Evolutionary conservation across 2,329 filamentous ascomycete genomes (phyloP).

Genomic region (Sclerotinia subarctica): DNA sequence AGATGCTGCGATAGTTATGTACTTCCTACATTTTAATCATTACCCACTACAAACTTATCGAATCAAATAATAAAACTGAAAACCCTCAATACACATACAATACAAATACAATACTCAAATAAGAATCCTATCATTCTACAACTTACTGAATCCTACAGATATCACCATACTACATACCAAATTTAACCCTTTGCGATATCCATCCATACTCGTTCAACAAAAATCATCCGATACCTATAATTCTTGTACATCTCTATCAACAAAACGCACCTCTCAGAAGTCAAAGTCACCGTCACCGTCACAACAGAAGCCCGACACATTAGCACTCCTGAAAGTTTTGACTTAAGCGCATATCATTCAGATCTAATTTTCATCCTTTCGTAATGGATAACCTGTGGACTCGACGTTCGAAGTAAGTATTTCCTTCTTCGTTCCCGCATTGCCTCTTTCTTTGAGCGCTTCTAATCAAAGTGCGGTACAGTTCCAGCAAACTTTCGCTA

Average conservation of each 20-base stretch:
- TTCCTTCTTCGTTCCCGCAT: slow-evolving; percentile 17
- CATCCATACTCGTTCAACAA: slow-evolving; percentile 3
- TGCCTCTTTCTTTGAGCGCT: slow-evolving; percentile 17
- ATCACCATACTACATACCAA: too few species aligned
- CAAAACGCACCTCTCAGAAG: slow-evolving; percentile 21
- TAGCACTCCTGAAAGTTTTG: slow-evolving; percentile 23
- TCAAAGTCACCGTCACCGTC: slow-evolving; percentile 12
- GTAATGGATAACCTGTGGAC: slow-evolving; percentile 58
- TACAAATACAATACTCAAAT: background rate
- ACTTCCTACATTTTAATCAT: slow-evolving; percentile 11
- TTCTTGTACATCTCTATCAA: background rate
- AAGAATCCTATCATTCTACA: background rate
- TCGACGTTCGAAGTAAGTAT: slow-evolving; percentile 72
- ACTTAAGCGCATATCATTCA: slow-evolving; percentile 12
- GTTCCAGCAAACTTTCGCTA: slow-evolving; percentile 78
- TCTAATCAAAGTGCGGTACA: slow-evolving; percentile 29
- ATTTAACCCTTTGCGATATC: slow-evolving; percentile 3
- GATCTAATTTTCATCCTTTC: slow-evolving; percentile 21
- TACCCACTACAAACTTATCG: slow-evolving; percentile 15
- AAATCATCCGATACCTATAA: background rate
- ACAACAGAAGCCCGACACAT: slow-evolving; percentile 24
- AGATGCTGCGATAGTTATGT: slow-evolving; percentile 2
- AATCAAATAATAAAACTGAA: slow-evolving; percentile 1
- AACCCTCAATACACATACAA: slow-evolving; percentile 5
- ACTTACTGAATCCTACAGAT: background rate